phyloP scores from a whole-genome alignment of 768 basidiomycete species.

The Tephrocybe sp. region DNA sequence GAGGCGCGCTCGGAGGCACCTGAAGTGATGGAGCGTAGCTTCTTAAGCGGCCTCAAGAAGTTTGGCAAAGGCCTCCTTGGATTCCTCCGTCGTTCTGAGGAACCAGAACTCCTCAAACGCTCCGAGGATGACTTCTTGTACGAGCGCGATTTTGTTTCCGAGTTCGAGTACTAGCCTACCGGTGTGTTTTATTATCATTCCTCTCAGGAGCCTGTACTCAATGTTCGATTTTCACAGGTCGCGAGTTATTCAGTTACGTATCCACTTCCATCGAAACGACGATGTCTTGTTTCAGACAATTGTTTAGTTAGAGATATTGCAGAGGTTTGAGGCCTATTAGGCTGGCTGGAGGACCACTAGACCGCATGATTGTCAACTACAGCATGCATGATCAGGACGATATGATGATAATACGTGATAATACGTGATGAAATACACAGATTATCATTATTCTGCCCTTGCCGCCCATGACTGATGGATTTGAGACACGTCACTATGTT shows the following conservation, averaged over 20 bases:
- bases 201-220: too few relatives aligned
- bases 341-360: not conserved
- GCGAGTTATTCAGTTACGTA: too few relatives aligned
- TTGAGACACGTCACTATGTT: not conserved
- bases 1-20: not conserved
- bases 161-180: not conserved
- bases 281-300: too few relatives aligned
- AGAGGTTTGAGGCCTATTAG: not conserved
- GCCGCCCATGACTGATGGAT: conserved; percentile 1
- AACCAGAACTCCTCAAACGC: not conserved
- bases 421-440: too few relatives aligned
- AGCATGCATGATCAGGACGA: too few relatives aligned
- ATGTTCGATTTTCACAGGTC: not conserved
- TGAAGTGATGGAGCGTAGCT: not conserved
- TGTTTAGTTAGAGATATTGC: too few relatives aligned
- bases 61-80: not conserved
- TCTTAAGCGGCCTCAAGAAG: not conserved
- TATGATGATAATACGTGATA: too few relatives aligned
- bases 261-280: too few relatives aligned
- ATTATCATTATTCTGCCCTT: too few relatives aligned
- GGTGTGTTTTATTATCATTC: not conserved
- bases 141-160: not conserved
- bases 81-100: not conserved
- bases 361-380: too few relatives aligned
- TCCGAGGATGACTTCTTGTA: conserved; percentile 5